Evolutionary conservation across 768 basidiomycete species (phyloP).

Genomic region (Candolleomyces efflorescens): DNA sequence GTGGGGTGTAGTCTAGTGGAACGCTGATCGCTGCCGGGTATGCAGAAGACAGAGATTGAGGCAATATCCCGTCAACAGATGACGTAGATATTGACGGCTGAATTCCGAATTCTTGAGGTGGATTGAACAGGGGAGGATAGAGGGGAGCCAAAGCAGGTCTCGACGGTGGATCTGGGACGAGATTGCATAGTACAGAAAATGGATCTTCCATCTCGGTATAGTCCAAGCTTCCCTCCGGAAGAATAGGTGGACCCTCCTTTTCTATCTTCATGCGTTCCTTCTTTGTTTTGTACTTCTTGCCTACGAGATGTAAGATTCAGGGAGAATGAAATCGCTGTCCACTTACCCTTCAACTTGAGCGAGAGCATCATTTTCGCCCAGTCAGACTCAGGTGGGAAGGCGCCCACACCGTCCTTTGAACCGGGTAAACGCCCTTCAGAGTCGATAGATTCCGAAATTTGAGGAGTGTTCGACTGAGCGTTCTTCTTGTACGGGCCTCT

Average conservation of each 20-base stretch:
- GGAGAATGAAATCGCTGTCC: neutral
- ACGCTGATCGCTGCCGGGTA: slow-evolving; percentile 24
- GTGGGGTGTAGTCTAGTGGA: slow-evolving; percentile 19
- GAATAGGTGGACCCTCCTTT: slow-evolving; percentile 66
- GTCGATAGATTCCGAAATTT: slow-evolving; percentile 50
- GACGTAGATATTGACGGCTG: too few relatives aligned
- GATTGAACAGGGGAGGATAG: slow-evolving; percentile 35
- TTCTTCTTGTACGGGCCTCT: slow-evolving; percentile 54
- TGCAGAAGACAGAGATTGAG: neutral
- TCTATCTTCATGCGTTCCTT: slow-evolving; percentile 77
- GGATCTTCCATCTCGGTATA: slow-evolving; percentile 78
- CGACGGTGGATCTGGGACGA: slow-evolving; percentile 55
- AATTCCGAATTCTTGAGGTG: too few relatives aligned
- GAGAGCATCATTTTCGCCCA: slow-evolving; percentile 71
- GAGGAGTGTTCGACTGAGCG: slow-evolving; percentile 17
- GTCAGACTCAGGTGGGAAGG: slow-evolving; percentile 66
- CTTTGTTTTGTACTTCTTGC: slow-evolving; percentile 77
- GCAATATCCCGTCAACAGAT: slow-evolving; percentile 13
- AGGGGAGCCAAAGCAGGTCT: slow-evolving; percentile 57
- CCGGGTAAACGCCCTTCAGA: slow-evolving; percentile 72
- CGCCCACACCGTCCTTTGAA: slow-evolving; percentile 68
- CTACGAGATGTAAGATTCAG: slow-evolving; percentile 26
- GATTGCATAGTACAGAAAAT: slow-evolving; percentile 59
- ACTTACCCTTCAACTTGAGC: slow-evolving; percentile 68
- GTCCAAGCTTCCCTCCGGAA: slow-evolving; percentile 75